phyloP scores from a whole-genome alignment of 2,329 filamentous ascomycete genomes.

The Endocalyx cinctus region DNA sequence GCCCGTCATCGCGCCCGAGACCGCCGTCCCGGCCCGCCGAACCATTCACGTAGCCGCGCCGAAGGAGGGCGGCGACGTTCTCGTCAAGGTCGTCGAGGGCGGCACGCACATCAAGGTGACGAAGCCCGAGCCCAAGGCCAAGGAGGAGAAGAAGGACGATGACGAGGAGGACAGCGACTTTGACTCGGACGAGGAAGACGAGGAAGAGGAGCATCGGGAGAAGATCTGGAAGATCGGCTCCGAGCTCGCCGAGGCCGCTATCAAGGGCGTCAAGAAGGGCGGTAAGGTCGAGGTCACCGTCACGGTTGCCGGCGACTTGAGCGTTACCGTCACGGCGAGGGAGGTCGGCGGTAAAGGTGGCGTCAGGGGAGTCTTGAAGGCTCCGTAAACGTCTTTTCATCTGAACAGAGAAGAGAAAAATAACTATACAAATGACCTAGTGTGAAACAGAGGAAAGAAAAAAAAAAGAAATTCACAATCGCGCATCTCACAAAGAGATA shows the following conservation, averaged over 20 bases:
- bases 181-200: slow-evolving; percentile 58
- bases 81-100: slow-evolving; percentile 86
- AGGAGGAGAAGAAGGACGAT: slow-evolving; percentile 53
- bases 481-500: too few species aligned
- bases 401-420: too few species aligned
- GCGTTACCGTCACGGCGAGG: slow-evolving; percentile 73
- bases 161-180: slow-evolving; percentile 63
- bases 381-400: slow-evolving; percentile 18
- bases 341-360: slow-evolving; percentile 87
- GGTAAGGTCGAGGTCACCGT: slow-evolving; percentile 91
- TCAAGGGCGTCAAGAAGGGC: slow-evolving; percentile 81
- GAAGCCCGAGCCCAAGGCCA: slow-evolving; percentile 75
- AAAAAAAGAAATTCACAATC: too few species aligned
- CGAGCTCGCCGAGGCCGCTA: slow-evolving; percentile 76
- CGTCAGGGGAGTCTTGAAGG: slow-evolving; percentile 57
- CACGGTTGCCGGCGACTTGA: slow-evolving; percentile 76
- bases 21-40: slow-evolving; percentile 82
- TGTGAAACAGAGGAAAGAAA: too few species aligned
- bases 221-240: slow-evolving; percentile 88
- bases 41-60: slow-evolving; percentile 74
- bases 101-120: slow-evolving; percentile 89
- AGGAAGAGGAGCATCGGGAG: slow-evolving; percentile 84
- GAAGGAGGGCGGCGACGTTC: slow-evolving; percentile 78
- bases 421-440: too few species aligned
- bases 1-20: slow-evolving; percentile 78